A percentile compares a stretch with the other conserved stretches of the same genome.
Conservation (phyloP, 441 rosid species). For the Adansonia gregorii region DNA sequence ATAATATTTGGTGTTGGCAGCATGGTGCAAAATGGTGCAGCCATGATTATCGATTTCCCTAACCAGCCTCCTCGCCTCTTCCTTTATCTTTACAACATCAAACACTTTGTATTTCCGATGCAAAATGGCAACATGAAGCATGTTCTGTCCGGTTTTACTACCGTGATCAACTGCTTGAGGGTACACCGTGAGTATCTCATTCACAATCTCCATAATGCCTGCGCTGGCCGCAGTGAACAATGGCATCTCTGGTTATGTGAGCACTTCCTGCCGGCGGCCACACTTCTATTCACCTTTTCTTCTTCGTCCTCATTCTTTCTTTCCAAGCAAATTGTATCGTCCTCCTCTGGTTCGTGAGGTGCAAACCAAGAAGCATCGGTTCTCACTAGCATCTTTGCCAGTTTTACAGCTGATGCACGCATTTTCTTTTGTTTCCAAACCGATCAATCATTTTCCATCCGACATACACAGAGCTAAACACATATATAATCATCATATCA, state of each 20-base stretch:
- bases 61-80: constrained; percentile 23
- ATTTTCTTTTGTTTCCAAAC: constrained; percentile 15
- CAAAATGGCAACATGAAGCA: constrained; percentile 33
- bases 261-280: background rate
- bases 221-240: constrained; percentile 28
- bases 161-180: constrained; percentile 32
- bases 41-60: constrained; percentile 20
- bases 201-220: constrained; percentile 37
- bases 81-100: background rate
- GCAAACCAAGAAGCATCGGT: constrained; percentile 26
- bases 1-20: constrained; percentile 22
- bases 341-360: background rate
- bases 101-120: constrained; percentile 27
- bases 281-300: background rate
- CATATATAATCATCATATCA: background rate
- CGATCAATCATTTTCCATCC: constrained; percentile 16
- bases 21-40: constrained; percentile 34
- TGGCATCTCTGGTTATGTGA: background rate
- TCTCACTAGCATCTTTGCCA: constrained; percentile 20
- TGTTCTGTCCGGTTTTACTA: constrained; percentile 19
- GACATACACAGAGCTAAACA: background rate
- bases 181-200: background rate
- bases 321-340: background rate
- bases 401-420: constrained; percentile 18
- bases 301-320: background rate